Base-by-base conservation (phyloP, 345 rosid species). In the Mangifera indica region DNA sequence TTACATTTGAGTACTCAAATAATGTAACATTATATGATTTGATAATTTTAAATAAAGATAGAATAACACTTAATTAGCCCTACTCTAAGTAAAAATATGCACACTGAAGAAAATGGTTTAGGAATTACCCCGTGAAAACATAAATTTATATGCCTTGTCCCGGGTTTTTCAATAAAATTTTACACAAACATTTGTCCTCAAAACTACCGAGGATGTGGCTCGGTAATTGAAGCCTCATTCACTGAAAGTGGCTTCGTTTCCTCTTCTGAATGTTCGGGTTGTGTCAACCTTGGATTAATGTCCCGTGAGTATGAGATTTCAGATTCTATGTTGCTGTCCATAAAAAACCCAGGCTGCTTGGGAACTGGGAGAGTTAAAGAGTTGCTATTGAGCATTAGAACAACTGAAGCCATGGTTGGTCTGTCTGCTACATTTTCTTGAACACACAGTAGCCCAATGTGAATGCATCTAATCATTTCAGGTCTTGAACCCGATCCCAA, bases 361-460 rank as follows among this genome's bases (percentile, higher is more conserved):
- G 79, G 82, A 42, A 29, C 4, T 24, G 76, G 73, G 24, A 79
- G 70, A 25, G 62, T 37, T n/a, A 78, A 7, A 6, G 77, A 63
- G 60, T 73, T 21, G 77, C 76, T 78, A 32, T 46, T 74, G 1
- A 79, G 80, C 83, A 79, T 79, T 3, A 26, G 63, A 71, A 66
- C 71, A 7, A 77, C 69, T 0, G 20, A 9, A 25, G 79, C 71
- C 82, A 83, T 85, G 46, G 71, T 73, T 12, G 86, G 86, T 17
- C 86, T 77, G 12, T 76, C 54, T 0, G 51, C 53, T 10, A 52
- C 63, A 22, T 77, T 66, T 58, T 77, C 82, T 63, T 80, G 86
- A 24, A 77, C 78, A 44, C 85, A 82, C 17, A 85, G 55, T 2
- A 80, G 62, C 7, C 75, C 77, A 21, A 80, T 64, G 17, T 74